Evolutionary conservation across 2,329 filamentous ascomycete genomes (phyloP).

Genomic region (Alternaria arborescens): DNA sequence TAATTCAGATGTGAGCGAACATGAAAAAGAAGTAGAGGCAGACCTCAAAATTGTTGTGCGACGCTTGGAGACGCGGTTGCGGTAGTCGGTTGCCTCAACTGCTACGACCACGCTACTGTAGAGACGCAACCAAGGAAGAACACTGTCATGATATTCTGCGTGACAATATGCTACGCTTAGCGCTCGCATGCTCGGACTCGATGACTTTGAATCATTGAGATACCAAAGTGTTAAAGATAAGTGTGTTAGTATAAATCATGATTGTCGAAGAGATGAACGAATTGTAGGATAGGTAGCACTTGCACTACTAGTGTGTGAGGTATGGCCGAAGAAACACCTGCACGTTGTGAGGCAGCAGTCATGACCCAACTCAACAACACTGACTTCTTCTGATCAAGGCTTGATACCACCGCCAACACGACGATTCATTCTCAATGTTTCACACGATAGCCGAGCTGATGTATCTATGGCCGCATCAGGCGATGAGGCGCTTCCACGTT

Average conservation of each 20-base stretch:
- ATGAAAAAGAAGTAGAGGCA: not conserved
- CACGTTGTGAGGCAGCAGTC: too few species aligned
- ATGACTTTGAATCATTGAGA: not conserved
- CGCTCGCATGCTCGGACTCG: not conserved
- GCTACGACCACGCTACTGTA: not conserved
- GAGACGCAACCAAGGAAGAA: not conserved
- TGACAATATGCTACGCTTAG: not conserved
- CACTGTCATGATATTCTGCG: not conserved
- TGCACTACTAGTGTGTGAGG: not conserved
- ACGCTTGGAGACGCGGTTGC: not conserved
- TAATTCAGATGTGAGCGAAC: not conserved
- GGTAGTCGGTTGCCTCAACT: not conserved
- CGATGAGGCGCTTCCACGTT: not conserved
- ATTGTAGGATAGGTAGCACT: not conserved
- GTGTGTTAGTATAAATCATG: not conserved
- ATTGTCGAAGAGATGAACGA: not conserved
- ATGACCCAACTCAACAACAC: not conserved
- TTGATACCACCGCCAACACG: not conserved
- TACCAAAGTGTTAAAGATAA: not conserved
- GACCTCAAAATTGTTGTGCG: not conserved
- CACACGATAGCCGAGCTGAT: not conserved
- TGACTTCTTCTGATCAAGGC: too few species aligned
- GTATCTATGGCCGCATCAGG: not conserved
- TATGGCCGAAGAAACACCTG: not conserved
- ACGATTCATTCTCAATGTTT: not conserved